Evolutionary conservation across 495 filamentous ascomycete genomes (phyloP).

Genomic region (Xylaria grammica): DNA sequence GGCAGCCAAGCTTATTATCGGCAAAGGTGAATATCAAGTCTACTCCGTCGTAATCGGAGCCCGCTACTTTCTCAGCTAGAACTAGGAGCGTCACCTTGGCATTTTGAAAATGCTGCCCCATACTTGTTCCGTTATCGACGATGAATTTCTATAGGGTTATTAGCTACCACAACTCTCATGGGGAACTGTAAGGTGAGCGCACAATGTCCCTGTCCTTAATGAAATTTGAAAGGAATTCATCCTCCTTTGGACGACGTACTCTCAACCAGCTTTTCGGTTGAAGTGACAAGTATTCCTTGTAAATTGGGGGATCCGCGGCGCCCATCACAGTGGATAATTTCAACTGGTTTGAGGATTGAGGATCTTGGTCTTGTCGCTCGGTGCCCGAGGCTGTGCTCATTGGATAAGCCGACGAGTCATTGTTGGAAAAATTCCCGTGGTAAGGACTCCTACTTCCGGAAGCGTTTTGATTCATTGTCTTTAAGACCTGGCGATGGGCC

Average conservation of each 20-base stretch:
- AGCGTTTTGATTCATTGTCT: no score
- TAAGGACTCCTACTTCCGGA: neutral
- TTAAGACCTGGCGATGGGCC: no score
- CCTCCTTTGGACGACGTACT: neutral
- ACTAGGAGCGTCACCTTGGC: neutral
- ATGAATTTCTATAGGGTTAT: neutral
- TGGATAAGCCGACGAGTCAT: neutral
- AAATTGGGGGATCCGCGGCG: neutral
- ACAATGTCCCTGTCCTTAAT: neutral
- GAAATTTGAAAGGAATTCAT: neutral
- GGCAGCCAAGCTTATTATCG: neutral
- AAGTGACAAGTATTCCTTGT: neutral
- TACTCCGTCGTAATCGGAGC: neutral
- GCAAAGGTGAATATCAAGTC: neutral
- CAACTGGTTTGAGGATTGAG: neutral
- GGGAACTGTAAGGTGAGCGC: neutral
- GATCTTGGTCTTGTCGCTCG: neutral
- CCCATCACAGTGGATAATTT: neutral
- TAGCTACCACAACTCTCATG: neutral
- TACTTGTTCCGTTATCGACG: neutral
- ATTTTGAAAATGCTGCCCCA: neutral
- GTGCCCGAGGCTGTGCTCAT: neutral
- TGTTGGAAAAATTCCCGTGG: neutral
- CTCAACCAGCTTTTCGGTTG: neutral
- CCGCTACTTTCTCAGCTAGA: neutral